Evolutionary conservation across 2,329 filamentous ascomycete genomes (phyloP).

Genomic region (Diplodia corticola): DNA sequence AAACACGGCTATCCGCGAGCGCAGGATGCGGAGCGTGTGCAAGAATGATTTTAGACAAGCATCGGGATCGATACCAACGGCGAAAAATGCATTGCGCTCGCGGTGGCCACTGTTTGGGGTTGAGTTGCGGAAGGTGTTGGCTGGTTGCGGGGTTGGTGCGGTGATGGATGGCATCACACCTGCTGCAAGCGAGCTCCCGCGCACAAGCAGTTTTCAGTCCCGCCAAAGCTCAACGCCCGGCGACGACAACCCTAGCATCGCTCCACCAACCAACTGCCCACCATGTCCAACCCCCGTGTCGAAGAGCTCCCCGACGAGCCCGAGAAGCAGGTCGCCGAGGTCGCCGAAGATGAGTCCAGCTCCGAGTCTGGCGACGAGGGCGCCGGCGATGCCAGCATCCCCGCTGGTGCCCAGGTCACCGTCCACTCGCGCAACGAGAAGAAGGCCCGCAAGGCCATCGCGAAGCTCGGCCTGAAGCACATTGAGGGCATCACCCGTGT

Average conservation of each 20-base stretch:
- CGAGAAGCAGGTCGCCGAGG: slow-evolving; percentile 73
- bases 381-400: slow-evolving; percentile 62
- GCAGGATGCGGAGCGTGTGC: slow-evolving; percentile 10
- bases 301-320: slow-evolving; percentile 93
- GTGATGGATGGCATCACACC: slow-evolving; percentile 21
- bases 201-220: slow-evolving; percentile 23
- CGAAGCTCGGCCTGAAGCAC: slow-evolving; percentile 95
- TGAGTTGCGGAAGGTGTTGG: background rate
- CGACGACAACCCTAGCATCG: slow-evolving; percentile 27
- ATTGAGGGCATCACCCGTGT: slow-evolving; percentile 97
- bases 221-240: slow-evolving; percentile 21
- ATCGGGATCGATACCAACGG: background rate
- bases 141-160: slow-evolving; percentile 13
- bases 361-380: slow-evolving; percentile 75
- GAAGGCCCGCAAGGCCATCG: slow-evolving; percentile 99
- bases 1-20: background rate
- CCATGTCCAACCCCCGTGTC: slow-evolving; percentile 96
- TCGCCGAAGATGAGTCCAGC: slow-evolving; percentile 71
- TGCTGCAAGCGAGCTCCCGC: slow-evolving; percentile 13
- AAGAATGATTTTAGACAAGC: background rate
- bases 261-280: slow-evolving; percentile 44
- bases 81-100: background rate
- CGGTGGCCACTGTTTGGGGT: background rate
- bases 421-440: slow-evolving; percentile 99
- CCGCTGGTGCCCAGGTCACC: slow-evolving; percentile 82